phyloP scores from a whole-genome alignment of 345 rosid genomes.

The Citrus cavaleriei region DNA sequence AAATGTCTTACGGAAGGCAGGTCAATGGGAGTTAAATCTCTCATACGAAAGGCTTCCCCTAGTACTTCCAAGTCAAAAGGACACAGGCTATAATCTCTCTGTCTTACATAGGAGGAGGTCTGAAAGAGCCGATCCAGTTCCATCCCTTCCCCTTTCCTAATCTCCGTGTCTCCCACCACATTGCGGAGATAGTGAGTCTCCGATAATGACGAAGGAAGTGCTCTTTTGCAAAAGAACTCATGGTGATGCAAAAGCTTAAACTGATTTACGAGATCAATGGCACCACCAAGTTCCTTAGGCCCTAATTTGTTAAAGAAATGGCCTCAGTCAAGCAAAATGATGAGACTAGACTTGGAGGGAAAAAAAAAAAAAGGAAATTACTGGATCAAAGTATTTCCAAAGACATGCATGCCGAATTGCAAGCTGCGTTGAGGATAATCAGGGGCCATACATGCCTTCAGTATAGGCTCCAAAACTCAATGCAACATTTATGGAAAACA shows the following conservation, averaged over 20 bases:
- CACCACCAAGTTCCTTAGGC: constrained; percentile 70
- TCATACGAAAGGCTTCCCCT: constrained; percentile 64
- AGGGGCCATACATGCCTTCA: not conserved
- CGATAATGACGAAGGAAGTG: constrained; percentile 60
- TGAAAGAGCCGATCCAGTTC: constrained; percentile 67
- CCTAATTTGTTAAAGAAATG: constrained; percentile 33
- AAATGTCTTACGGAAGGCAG: constrained; percentile 50
- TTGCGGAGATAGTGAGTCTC: constrained; percentile 63
- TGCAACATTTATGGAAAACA: not conserved
- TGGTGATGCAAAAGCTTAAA: constrained; percentile 62
- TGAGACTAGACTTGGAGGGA: not conserved
- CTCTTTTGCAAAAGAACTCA: constrained; percentile 73
- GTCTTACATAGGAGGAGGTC: constrained; percentile 33
- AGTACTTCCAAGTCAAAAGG: constrained; percentile 69
- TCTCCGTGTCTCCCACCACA: constrained; percentile 75
- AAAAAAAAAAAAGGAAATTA: not conserved
- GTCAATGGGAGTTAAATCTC: constrained; percentile 53
- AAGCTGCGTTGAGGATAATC: not conserved
- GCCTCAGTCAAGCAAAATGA: not conserved
- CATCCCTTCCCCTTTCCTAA: constrained; percentile 89
- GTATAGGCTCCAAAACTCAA: not conserved
- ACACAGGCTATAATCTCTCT: constrained; percentile 34
- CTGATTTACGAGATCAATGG: constrained; percentile 73
- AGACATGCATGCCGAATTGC: not conserved
- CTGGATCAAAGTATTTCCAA: not conserved